Evolutionary conservation across 225 moss, liverwort and hornwort genomes (phyloP).

Genomic region (Rhytidiadelphus loreus): DNA sequence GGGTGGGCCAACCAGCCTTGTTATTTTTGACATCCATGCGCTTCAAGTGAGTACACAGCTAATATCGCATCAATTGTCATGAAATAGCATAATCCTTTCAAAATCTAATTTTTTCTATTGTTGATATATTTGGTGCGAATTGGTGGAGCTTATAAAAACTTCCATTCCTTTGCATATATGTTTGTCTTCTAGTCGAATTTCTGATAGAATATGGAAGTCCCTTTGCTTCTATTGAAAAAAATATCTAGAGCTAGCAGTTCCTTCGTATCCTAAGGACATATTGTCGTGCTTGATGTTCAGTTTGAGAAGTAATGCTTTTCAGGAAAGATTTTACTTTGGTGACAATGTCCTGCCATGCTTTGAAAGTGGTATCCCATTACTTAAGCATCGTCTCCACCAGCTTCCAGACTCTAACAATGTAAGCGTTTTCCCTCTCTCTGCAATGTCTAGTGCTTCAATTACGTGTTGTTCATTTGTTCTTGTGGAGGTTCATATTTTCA

Average conservation of each 20-base stretch:
- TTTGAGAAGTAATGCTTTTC: conserved; percentile 5
- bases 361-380: conserved; percentile 96
- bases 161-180: background rate
- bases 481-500: background rate
- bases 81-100: background rate
- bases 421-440: background rate
- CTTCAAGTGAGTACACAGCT: conserved; percentile 52
- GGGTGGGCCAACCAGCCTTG: conserved; percentile 97
- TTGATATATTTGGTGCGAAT: background rate
- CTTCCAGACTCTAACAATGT: conserved; percentile 91
- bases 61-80: background rate
- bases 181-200: background rate
- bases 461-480: background rate
- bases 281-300: background rate
- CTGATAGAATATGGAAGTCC: background rate
- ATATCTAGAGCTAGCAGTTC: background rate
- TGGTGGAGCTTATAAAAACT: background rate
- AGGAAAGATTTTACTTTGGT: conserved; percentile 98
- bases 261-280: background rate
- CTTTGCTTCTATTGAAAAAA: background rate
- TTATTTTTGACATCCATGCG: conserved; percentile 97
- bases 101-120: background rate
- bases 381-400: conserved; percentile 97
- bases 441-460: background rate
- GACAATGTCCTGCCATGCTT: conserved; percentile 98